A percentile compares a stretch with the other conserved stretches of the same genome.
Evolutionary conservation across 2,329 filamentous ascomycete genomes (phyloP).

Genomic region (Annulohypoxylon truncatum): DNA sequence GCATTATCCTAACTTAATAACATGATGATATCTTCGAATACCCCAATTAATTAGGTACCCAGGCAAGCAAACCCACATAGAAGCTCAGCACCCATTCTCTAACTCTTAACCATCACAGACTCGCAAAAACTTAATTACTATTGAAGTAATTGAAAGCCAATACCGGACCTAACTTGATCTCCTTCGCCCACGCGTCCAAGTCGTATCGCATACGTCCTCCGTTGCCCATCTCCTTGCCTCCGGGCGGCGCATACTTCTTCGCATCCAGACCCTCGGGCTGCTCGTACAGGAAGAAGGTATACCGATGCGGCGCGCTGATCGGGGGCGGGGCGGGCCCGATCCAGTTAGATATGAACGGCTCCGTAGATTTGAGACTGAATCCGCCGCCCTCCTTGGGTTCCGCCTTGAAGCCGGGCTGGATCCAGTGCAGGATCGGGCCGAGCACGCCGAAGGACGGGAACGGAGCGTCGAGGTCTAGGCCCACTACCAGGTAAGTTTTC

Average conservation of each 20-base stretch:
- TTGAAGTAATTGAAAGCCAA: conserved; percentile 55
- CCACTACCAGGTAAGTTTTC: conserved; percentile 55
- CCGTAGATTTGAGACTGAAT: conserved; percentile 13
- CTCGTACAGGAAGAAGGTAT: conserved; percentile 62
- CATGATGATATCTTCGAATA: neutral
- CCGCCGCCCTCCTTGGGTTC: conserved; percentile 6
- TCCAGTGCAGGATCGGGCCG: conserved; percentile 61
- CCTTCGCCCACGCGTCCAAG: conserved; percentile 54
- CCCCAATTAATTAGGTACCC: neutral
- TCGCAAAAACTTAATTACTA: conserved; percentile 42
- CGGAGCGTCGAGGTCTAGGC: conserved; percentile 61
- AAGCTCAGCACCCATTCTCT: neutral
- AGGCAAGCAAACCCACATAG: neutral
- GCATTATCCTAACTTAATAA: conserved; percentile 8
- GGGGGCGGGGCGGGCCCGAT: conserved; percentile 61
- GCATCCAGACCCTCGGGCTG: conserved; percentile 56
- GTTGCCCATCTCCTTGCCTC: conserved; percentile 52
- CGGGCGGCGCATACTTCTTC: conserved; percentile 43
- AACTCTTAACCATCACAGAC: neutral
- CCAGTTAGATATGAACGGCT: conserved; percentile 53
- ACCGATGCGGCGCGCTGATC: conserved; percentile 59
- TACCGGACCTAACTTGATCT: conserved; percentile 47
- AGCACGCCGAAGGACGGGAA: conserved; percentile 55
- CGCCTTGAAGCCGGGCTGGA: conserved; percentile 51
- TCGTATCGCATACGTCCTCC: conserved; percentile 56